phyloP scores from a whole-genome alignment of 1,284 basidiomycete genomes.

The Fistulinella cinereoalba region DNA sequence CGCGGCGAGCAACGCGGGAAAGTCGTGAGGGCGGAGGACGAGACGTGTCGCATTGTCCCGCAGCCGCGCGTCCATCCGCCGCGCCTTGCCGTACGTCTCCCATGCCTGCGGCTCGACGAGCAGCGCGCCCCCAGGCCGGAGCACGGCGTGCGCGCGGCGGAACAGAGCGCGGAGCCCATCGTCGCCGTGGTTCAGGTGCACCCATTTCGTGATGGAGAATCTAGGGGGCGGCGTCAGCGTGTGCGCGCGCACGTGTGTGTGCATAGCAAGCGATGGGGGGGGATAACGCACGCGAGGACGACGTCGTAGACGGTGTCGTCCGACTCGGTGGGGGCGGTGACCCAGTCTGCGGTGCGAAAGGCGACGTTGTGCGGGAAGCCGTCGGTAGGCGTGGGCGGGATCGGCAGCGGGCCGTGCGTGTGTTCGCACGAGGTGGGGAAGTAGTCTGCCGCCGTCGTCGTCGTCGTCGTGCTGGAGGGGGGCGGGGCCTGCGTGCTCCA shows the following conservation, averaged over 20 bases:
- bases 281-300: conserved; percentile 60
- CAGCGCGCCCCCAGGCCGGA: conserved; percentile 59
- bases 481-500: conserved; percentile 49
- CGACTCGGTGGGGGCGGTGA: conserved; percentile 50
- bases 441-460: conserved; percentile 34
- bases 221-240: conserved; percentile 37
- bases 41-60: conserved; percentile 57
- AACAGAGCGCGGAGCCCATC: conserved; percentile 65
- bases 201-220: conserved; percentile 84
- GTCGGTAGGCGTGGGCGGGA: conserved; percentile 40
- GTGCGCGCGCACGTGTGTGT: not conserved
- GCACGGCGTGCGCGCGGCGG: conserved; percentile 50
- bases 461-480: conserved; percentile 3
- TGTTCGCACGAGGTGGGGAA: conserved; percentile 76
- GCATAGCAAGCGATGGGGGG: not conserved
- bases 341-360: conserved; percentile 72
- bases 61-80: conserved; percentile 59
- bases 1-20: conserved; percentile 48
- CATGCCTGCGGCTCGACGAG: conserved; percentile 78
- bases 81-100: conserved; percentile 75
- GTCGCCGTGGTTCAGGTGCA: conserved; percentile 76
- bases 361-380: conserved; percentile 72
- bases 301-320: conserved; percentile 66
- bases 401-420: conserved; percentile 67
- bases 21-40: conserved; percentile 58